Conservation (phyloP, 257 asterid species). For the Solanum chaucha region DNA sequence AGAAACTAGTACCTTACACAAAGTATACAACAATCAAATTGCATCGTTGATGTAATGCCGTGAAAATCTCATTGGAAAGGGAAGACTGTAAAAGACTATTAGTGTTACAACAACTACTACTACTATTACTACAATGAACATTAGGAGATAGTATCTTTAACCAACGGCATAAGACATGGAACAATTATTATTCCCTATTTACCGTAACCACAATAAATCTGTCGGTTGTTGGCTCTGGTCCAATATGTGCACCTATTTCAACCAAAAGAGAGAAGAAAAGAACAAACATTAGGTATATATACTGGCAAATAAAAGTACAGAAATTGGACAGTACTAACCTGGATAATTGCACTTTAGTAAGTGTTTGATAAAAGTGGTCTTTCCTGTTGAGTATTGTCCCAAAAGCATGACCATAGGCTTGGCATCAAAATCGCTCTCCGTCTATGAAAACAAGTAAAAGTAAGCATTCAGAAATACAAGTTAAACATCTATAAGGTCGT, state of each 20-base stretch:
- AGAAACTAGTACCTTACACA: not conserved
- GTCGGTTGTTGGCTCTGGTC: conserved; percentile 99
- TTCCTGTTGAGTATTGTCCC: conserved; percentile 98
- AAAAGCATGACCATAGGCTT: conserved; percentile 97
- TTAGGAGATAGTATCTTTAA: not conserved
- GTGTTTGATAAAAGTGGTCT: conserved; percentile 91
- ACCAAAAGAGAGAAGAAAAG: not conserved
- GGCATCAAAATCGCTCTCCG: conserved; percentile 84
- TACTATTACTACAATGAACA: not conserved
- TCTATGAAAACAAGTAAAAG: conserved; percentile 25
- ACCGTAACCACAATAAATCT: conserved; percentile 92
- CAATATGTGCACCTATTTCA: conserved; percentile 85
- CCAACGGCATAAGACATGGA: not conserved
- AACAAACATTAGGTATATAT: not conserved
- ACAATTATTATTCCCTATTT: not conserved
- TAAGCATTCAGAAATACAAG: not conserved
- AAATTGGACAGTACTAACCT: conserved; percentile 28
- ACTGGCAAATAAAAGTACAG: not conserved
- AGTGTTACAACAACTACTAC: not conserved
- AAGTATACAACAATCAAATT: not conserved
- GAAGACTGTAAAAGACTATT: not conserved
- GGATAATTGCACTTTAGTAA: conserved; percentile 75
- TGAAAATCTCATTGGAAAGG: not conserved
- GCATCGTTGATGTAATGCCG: not conserved
- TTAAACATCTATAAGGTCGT: not conserved